Evolutionary conservation across 192 early-diverging fungal genomes (phyloP).

Genomic region (Backusella sp.): DNA sequence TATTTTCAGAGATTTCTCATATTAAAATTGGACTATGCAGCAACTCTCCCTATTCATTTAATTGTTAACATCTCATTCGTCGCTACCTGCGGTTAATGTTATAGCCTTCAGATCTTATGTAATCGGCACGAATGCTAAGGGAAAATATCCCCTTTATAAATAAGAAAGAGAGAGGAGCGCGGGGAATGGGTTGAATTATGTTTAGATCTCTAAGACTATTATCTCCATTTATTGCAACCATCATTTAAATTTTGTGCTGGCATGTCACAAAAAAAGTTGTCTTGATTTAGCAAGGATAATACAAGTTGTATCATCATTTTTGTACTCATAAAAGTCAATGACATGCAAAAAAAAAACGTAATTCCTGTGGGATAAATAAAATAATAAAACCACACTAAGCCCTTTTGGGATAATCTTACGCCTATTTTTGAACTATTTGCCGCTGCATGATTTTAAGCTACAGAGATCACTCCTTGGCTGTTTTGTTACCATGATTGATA

Average conservation of each 20-base stretch:
- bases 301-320: neutral
- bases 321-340: neutral
- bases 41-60: neutral
- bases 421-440: neutral
- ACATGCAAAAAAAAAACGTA: neutral
- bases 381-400: neutral
- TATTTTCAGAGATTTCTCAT: conserved; percentile 2
- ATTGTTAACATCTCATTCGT: neutral
- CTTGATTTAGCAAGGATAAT: neutral
- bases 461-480: neutral
- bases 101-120: neutral
- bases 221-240: neutral
- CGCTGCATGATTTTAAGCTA: neutral
- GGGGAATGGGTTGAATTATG: neutral
- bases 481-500: neutral
- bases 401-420: neutral
- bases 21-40: neutral
- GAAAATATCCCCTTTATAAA: neutral
- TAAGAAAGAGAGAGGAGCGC: neutral
- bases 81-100: neutral
- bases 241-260: neutral
- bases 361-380: neutral
- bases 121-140: neutral
- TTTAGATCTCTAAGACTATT: neutral
- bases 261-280: neutral